A percentile compares a stretch with the other conserved stretches of the same genome.
Evolutionary conservation across 768 basidiomycete genomes (phyloP).

Genomic region (Bullera alba): DNA sequence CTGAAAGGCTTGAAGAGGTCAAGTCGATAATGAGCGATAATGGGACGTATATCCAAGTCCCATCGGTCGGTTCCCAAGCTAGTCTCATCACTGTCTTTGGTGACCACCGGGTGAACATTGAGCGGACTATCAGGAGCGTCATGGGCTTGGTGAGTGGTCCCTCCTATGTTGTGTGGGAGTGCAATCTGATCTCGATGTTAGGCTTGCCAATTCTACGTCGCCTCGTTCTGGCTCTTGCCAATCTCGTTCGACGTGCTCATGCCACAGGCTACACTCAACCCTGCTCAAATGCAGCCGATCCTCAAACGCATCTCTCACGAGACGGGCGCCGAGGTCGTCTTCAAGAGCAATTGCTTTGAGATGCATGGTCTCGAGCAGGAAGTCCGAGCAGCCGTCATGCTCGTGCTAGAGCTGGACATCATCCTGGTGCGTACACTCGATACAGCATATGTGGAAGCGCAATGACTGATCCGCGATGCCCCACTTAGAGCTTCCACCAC

Average conservation of each 20-base stretch:
- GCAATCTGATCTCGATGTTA: conserved; percentile 42
- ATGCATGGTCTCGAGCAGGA: conserved; percentile 90
- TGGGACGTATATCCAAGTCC: conserved; percentile 89
- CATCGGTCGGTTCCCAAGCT: conserved; percentile 82
- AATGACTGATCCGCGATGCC: neutral
- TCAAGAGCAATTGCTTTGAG: conserved; percentile 96
- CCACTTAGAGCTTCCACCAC: conserved; percentile 76
- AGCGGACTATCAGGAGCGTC: conserved; percentile 83
- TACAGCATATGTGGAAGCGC: neutral
- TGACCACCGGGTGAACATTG: conserved; percentile 87
- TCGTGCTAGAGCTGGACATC: conserved; percentile 84
- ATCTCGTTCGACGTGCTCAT: conserved; percentile 86
- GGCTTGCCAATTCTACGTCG: conserved; percentile 93
- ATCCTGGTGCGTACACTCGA: conserved; percentile 71
- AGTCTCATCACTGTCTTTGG: conserved; percentile 91
- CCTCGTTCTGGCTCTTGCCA: conserved; percentile 94
- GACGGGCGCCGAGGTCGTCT: conserved; percentile 88
- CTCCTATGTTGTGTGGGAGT: neutral
- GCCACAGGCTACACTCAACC: conserved; percentile 71
- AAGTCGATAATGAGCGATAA: conserved; percentile 92
- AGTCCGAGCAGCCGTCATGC: conserved; percentile 73
- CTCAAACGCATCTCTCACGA: conserved; percentile 78
- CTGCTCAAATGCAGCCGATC: conserved; percentile 71
- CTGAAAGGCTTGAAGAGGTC: conserved; percentile 89
- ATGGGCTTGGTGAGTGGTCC: conserved; percentile 70